Evolutionary conservation across 2,329 filamentous ascomycete genomes (phyloP), one percentile per base, ranked within the genome.

Genomic region (Calonectria honghensis): DNA sequence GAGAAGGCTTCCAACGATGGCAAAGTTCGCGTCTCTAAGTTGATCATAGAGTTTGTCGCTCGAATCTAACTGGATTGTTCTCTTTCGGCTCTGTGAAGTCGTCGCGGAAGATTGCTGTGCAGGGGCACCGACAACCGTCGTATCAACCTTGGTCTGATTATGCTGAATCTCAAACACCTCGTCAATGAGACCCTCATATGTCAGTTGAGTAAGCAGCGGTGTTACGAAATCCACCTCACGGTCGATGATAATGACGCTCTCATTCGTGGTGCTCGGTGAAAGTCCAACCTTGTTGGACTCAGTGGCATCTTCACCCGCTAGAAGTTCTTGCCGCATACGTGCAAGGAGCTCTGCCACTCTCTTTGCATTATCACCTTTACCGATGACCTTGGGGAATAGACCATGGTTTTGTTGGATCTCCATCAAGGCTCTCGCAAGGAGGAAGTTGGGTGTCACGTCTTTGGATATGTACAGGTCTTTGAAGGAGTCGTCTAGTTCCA

Each of bases 201-300:
- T 99, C 75, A 99, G 88, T 83, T 99, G 97, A 0, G 96, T 98
- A 69, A 99, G 92, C 20, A 99, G 89, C 0, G 94, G 94, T 1
- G 97, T 98, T 20, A 96, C 95, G 81, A 97, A 96, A 84, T 99
- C 97, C 70, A 98, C 94, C 83, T 98, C 96, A 65, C 97, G 94
- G 84, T 99, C 97, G 70, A 99, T 96, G 75, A 99, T 94, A 80
- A 99, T 96, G 74, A 98, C 88, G 82, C 94, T 98, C 84, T 99
- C 97, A 63, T 96, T 94, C 9, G 93, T 93, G 14, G 94, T 94
- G 84, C 97, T 98, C 16, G 97, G 96, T 14, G 95, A 93, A 32
- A 98, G 88, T 9, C 94, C 94, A 57, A 93, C 88, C 78, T 90
- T 91, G 69, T 87, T 88, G 35, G 88, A 86, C 72, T 93, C 93